These are phyloP conservation scores for Lactifluus hygrophoroides DNA, from an alignment of 768 basidiomycete genomes.

Conservation along the genomic window DNA sequence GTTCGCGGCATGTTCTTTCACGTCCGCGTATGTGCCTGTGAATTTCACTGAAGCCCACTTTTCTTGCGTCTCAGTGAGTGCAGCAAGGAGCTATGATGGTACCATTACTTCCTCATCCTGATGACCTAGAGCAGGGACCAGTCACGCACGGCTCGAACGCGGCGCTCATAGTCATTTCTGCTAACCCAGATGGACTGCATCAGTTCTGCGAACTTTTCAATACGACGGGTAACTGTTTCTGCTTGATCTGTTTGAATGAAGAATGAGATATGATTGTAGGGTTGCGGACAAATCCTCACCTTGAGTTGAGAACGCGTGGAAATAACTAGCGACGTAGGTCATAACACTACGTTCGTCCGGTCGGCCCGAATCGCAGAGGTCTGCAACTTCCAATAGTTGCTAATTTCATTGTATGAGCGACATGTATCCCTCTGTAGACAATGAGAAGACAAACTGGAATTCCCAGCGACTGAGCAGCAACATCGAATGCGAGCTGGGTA, in stretches of 20 bases:
- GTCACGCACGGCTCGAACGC: constrained; percentile 54
- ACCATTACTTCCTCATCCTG: background rate
- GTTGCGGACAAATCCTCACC: constrained; percentile 40
- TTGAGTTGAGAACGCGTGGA: constrained; percentile 97
- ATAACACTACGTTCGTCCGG: constrained; percentile 97
- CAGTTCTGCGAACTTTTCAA: constrained; percentile 92
- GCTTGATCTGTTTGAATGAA: constrained; percentile 64
- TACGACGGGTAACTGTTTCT: constrained; percentile 86
- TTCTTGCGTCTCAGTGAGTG: constrained; percentile 56
- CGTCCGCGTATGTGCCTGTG: constrained; percentile 70
- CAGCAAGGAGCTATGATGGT: constrained; percentile 50
- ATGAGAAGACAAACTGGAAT: constrained; percentile 60
- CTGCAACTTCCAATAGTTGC: constrained; percentile 95
- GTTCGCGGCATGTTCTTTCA: constrained; percentile 61
- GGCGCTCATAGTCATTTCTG: constrained; percentile 87
- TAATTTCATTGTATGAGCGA: constrained; percentile 26
- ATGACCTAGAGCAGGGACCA: background rate
- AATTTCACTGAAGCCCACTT: constrained; percentile 63
- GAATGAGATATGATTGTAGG: background rate
- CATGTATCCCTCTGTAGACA: background rate
- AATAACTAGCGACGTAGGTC: constrained; percentile 96
- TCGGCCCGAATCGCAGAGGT: constrained; percentile 76
- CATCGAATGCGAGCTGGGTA: constrained; percentile 76
- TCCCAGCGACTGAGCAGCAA: constrained; percentile 81
- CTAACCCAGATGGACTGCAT: constrained; percentile 89